A percentile compares a stretch with the other conserved stretches of the same genome.
These are phyloP conservation scores for Fusarium veterinarium DNA, from an alignment of 2,329 filamentous ascomycete species.

Conservation along the genomic window DNA sequence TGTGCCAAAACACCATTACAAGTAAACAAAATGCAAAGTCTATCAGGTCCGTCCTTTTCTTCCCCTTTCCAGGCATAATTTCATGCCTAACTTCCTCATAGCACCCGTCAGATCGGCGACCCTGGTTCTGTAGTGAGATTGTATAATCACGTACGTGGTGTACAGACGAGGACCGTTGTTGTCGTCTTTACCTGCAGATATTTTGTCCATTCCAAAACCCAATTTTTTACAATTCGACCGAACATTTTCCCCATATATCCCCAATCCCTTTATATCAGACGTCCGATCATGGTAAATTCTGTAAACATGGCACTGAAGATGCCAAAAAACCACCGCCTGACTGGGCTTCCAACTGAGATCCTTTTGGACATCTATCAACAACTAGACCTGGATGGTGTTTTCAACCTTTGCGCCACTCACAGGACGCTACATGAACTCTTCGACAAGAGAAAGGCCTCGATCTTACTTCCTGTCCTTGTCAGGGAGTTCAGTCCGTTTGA, in stretches of 20 bases:
- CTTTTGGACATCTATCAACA: conserved; percentile 60
- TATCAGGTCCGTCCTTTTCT: conserved; percentile 17
- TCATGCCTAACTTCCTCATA: conserved; percentile 1
- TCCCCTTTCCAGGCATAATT: neutral
- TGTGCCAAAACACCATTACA: neutral
- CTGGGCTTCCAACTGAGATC: conserved; percentile 58
- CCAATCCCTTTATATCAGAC: neutral
- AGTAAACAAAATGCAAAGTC: conserved; percentile 34
- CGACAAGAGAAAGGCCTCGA: conserved; percentile 52
- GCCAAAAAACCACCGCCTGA: conserved; percentile 36
- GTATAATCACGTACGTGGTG: conserved; percentile 3
- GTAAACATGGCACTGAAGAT: conserved; percentile 32
- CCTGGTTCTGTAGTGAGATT: conserved; percentile 18
- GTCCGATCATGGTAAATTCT: neutral
- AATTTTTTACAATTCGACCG: neutral
- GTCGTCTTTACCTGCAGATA: conserved; percentile 5
- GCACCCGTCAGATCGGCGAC: conserved; percentile 9
- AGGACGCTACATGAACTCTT: conserved; percentile 56
- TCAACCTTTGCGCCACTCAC: conserved; percentile 53
- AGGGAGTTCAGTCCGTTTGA: conserved; percentile 58
- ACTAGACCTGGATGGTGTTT: conserved; percentile 56
- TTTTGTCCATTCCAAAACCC: neutral
- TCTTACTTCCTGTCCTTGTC: conserved; percentile 57
- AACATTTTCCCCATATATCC: neutral
- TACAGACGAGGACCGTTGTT: neutral